A percentile compares a stretch with the other conserved stretches of the same genome.
Conservation (phyloP, 1,139 yeast genomes). For the Kluyveromyces sp. region DNA sequence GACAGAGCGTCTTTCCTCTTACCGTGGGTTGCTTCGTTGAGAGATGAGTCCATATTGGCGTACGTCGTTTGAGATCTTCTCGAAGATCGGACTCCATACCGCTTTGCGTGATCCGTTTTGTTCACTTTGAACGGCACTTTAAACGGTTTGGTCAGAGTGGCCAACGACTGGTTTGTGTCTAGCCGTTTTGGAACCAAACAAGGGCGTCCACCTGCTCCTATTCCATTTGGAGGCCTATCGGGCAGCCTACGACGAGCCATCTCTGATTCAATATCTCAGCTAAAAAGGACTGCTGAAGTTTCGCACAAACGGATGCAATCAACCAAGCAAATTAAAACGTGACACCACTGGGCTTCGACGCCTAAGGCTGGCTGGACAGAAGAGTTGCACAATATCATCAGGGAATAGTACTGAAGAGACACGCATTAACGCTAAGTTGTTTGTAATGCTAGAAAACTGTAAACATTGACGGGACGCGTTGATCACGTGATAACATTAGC, state of each 20-base stretch:
- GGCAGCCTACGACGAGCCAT: constrained; percentile 30
- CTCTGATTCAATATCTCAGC: background rate
- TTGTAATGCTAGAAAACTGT: too few relatives aligned
- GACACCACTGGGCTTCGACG: background rate
- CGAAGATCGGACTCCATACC: constrained; percentile 40
- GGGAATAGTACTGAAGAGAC: too few relatives aligned
- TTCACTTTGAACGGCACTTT: constrained; percentile 36
- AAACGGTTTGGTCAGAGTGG: constrained; percentile 40
- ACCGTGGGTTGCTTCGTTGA: constrained; percentile 9
- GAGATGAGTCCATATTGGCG: constrained; percentile 29
- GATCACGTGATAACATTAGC: too few relatives aligned
- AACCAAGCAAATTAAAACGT: background rate
- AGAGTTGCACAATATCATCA: too few relatives aligned
- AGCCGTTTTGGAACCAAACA: constrained; percentile 27
- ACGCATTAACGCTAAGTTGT: too few relatives aligned
- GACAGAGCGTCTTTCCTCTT: constrained; percentile 48
- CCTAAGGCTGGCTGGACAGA: background rate
- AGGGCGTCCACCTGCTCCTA: constrained; percentile 33
- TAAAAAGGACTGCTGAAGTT: background rate
- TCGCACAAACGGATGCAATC: background rate
- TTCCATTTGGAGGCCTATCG: constrained; percentile 33
- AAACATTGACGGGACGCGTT: too few relatives aligned
- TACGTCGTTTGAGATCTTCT: constrained; percentile 42
- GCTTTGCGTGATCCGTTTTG: constrained; percentile 21
- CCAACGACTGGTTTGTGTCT: constrained; percentile 23